These are phyloP conservation scores for Ichthyophthirius multifiliis DNA, from an alignment of 169 alveolate species.

Conservation along the genomic window DNA sequence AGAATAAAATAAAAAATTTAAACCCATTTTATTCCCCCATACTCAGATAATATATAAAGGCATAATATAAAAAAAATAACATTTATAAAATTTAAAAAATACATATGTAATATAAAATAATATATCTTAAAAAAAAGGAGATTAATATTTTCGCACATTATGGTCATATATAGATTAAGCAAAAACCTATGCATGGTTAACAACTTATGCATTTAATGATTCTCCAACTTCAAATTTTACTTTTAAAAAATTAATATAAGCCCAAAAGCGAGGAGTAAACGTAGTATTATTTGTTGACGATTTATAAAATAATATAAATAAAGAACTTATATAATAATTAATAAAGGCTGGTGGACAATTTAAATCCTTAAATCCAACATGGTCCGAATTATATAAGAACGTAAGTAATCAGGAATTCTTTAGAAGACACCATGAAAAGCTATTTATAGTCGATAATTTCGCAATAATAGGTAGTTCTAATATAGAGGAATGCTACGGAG, in stretches of 20 bases:
- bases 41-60: not conserved
- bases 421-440: slow-evolving; percentile 74
- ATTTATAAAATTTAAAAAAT: not conserved
- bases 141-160: not conserved
- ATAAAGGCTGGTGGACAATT: slow-evolving; percentile 63
- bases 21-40: not conserved
- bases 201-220: slow-evolving; percentile 75
- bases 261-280: slow-evolving; percentile 76
- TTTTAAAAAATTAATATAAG: slow-evolving; percentile 55
- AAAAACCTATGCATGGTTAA: slow-evolving; percentile 47
- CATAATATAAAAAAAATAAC: not conserved
- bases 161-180: slow-evolving; percentile 12
- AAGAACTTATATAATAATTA: slow-evolving; percentile 35
- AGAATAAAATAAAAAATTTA: no score
- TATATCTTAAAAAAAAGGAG: no score
- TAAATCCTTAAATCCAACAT: slow-evolving; percentile 57
- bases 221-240: slow-evolving; percentile 64
- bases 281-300: slow-evolving; percentile 73
- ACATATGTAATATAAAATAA: not conserved
- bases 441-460: slow-evolving; percentile 68
- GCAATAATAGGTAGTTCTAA: slow-evolving; percentile 64
- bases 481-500: slow-evolving; percentile 62
- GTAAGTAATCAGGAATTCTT: slow-evolving; percentile 45
- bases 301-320: slow-evolving; percentile 48
- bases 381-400: slow-evolving; percentile 15